Evolutionary conservation across 345 rosid genomes (phyloP), one percentile per base, ranked within the genome.

Genomic region (Atalantia buxifolia): DNA sequence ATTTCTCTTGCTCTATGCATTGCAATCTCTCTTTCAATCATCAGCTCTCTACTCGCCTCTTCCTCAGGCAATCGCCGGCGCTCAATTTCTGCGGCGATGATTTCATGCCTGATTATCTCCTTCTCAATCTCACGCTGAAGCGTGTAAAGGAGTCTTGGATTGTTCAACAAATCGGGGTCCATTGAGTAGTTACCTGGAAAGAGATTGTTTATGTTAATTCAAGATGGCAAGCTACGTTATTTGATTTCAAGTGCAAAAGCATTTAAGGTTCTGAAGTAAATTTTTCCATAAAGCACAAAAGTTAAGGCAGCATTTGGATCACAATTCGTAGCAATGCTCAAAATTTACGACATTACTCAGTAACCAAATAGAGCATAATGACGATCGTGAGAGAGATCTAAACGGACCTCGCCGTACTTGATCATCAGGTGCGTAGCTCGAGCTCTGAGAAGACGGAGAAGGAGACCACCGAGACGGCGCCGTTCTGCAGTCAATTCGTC

Each of bases 1-100:
- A 28, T 77, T 57, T 77, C 78, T 0, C 71, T 9, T 0, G 72
- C 45, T 22, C 72, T 33, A 31, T 48, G 80, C 75, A 60, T 53
- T 21, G 82, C 85, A 83, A 81, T 77, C 62, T 83, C 87, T 81
- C 83, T 81, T 74, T 89, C 90, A 9, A 79, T 69, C 61, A 83
- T 76, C 83, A 91, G 77, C 86, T 89, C 92, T 13, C 82, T 78
- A 68, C 81, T 69, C 36, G 84, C 87, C 77, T 89, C 89, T 0
- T 81, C 89, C 56, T 86, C 82, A 22, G 88, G 84, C 50, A 69
- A 75, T 66, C 81, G 77, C 59, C 86, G 82, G 9, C 82, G 73
- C 13, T 53, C 72, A 9, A 80, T 69, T 72, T 85, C 91, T 31
- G 78, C 76, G 0, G 79, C 73, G 2, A 45, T 45, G 13, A 45